Percentiles rank a stretch among this genome's conserved stretches.
phyloP scores from a whole-genome alignment of 345 rosid species.

The Populus alba region DNA sequence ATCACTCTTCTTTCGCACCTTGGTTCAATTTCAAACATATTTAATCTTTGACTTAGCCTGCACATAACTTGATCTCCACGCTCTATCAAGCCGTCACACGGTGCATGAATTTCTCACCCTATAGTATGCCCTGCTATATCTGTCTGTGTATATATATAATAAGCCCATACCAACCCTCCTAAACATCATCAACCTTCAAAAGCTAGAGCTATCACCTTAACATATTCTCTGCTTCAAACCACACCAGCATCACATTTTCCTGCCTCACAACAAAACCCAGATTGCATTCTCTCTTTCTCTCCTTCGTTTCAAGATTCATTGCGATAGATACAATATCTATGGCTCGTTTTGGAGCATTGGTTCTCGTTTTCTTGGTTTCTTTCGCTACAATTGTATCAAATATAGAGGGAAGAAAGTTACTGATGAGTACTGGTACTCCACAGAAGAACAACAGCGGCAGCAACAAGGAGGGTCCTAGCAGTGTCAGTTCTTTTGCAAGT shows the following conservation, averaged over 20 bases:
- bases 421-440: neutral
- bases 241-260: slow-evolving; percentile 4
- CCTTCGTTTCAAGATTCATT: neutral
- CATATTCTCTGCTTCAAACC: slow-evolving; percentile 1
- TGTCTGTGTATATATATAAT: neutral
- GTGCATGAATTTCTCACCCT: slow-evolving; percentile 1
- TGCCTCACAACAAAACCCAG: slow-evolving; percentile 12
- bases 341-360: slow-evolving; percentile 42
- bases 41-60: slow-evolving; percentile 25
- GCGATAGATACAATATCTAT: slow-evolving; percentile 13
- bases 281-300: neutral
- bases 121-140: neutral
- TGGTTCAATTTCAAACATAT: neutral
- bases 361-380: slow-evolving; percentile 28
- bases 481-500: slow-evolving; percentile 24
- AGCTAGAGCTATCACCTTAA: neutral
- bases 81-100: slow-evolving; percentile 11
- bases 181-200: neutral
- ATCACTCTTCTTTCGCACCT: neutral
- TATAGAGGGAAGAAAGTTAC: slow-evolving; percentile 50
- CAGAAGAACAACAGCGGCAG: neutral
- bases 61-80: slow-evolving; percentile 16
- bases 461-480: neutral
- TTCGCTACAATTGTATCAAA: slow-evolving; percentile 28
- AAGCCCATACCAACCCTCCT: neutral